These are phyloP conservation scores for Hypoxylon sp. DNA, from an alignment of 2,329 filamentous ascomycete genomes.

Conservation along the genomic window DNA sequence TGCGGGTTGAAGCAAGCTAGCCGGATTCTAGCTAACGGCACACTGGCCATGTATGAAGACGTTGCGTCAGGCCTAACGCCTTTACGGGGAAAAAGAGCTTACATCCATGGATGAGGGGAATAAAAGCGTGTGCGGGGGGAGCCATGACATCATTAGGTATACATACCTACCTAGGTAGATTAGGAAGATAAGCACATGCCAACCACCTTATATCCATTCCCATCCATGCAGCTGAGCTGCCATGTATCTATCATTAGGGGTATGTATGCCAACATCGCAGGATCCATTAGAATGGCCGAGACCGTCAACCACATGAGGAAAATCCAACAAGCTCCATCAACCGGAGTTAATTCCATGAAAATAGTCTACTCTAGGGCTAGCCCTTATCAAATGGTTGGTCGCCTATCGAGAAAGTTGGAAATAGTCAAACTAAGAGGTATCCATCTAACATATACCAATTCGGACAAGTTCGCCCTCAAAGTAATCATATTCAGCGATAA, in stretches of 20 bases:
- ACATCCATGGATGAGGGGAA: slow-evolving; percentile 36
- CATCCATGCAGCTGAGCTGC: background rate
- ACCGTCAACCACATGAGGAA: slow-evolving; percentile 14
- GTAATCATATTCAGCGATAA: slow-evolving; percentile 14
- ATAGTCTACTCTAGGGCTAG: slow-evolving; percentile 1
- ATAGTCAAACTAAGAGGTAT: slow-evolving; percentile 7
- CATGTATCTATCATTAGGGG: slow-evolving; percentile 18
- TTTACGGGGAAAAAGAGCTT: slow-evolving; percentile 15
- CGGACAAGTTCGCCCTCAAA: slow-evolving; percentile 17
- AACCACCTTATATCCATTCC: slow-evolving; percentile 9
- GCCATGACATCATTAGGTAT: slow-evolving; percentile 39
- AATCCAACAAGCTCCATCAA: slow-evolving; percentile 14
- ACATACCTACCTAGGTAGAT: slow-evolving; percentile 1
- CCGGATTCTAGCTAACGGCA: slow-evolving; percentile 28
- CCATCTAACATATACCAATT: slow-evolving; percentile 9
- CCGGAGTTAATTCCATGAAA: slow-evolving; percentile 20
- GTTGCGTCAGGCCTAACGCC: slow-evolving; percentile 27
- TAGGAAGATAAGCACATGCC: slow-evolving; percentile 15
- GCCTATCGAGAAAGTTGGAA: slow-evolving; percentile 13
- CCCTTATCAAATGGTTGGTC: background rate
- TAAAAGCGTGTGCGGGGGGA: slow-evolving; percentile 29
- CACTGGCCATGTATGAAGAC: slow-evolving; percentile 26
- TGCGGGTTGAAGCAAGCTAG: slow-evolving; percentile 30
- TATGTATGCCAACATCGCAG: slow-evolving; percentile 25
- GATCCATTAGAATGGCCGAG: slow-evolving; percentile 30